phyloP scores from a whole-genome alignment of 1,139 yeast species.

The Groenewaldozyma auringiensis region DNA sequence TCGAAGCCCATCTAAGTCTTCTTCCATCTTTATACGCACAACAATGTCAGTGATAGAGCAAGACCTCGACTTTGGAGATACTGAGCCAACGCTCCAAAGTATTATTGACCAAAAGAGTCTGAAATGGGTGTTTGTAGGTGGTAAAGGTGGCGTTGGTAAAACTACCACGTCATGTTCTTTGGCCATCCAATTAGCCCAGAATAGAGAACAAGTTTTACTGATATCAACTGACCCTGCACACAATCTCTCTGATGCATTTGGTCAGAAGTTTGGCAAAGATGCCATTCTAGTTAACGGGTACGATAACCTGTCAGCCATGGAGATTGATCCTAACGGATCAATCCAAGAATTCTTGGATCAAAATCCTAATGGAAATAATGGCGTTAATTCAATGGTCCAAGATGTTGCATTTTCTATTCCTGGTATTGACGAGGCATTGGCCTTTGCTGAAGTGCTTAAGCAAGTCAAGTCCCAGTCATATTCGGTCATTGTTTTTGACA shows the following conservation, averaged over 20 bases:
- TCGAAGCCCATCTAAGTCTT: too few relatives aligned
- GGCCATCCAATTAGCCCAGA: conserved; percentile 82
- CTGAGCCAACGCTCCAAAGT: conserved; percentile 36
- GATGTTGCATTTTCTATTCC: conserved; percentile 95
- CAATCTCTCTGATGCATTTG: conserved; percentile 93
- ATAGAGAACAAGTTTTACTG: conserved; percentile 70
- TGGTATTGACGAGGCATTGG: conserved; percentile 95
- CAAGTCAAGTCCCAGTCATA: conserved; percentile 84
- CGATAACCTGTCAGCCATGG: conserved; percentile 89
- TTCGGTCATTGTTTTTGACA: conserved; percentile 89
- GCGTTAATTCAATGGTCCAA: conserved; percentile 53
- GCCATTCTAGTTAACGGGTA: conserved; percentile 90
- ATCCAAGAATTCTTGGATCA: conserved; percentile 78
- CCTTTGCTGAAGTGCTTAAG: conserved; percentile 95
- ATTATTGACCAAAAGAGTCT: conserved; percentile 43
- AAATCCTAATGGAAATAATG: conserved; percentile 42
- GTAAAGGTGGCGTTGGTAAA: conserved; percentile 99
- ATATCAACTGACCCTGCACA: conserved; percentile 99
- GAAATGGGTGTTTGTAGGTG: conserved; percentile 97
- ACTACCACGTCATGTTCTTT: conserved; percentile 95
- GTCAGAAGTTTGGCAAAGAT: conserved; percentile 95
- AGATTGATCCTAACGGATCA: conserved; percentile 93
- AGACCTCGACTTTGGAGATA: conserved; percentile 7
- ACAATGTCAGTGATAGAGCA: too few relatives aligned
- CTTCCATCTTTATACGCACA: too few relatives aligned